Percentiles rank a stretch among this genome's conserved stretches.
These are phyloP conservation scores for Solanum appendiculatum DNA, from an alignment of 257 asterid species.

Conservation along the genomic window DNA sequence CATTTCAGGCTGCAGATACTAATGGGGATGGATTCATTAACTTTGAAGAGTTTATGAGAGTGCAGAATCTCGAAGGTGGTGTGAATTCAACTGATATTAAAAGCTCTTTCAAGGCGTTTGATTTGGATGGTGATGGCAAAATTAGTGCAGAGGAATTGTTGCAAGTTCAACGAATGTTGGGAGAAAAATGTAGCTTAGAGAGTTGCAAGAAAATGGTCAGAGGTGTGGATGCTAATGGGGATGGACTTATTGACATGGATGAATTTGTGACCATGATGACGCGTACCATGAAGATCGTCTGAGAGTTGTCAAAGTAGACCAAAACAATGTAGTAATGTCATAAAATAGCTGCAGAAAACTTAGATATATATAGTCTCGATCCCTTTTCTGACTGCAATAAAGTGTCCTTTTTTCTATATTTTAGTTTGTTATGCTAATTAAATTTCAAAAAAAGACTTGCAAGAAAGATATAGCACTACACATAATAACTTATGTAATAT, in stretches of 20 bases:
- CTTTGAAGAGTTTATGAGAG: slow-evolving; percentile 26
- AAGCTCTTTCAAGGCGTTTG: slow-evolving; percentile 26
- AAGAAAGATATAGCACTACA: neutral
- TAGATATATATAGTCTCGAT: neutral
- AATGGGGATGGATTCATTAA: slow-evolving; percentile 43
- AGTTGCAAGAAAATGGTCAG: slow-evolving; percentile 27
- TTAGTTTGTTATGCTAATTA: neutral
- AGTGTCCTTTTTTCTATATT: neutral
- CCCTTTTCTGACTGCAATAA: neutral
- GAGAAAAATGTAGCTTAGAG: slow-evolving; percentile 32
- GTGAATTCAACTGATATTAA: slow-evolving; percentile 15
- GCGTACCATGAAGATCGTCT: slow-evolving; percentile 6
- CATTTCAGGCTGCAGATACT: slow-evolving; percentile 24
- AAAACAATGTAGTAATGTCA: neutral
- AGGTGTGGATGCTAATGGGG: slow-evolving; percentile 35
- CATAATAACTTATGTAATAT: neutral
- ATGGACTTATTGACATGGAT: slow-evolving; percentile 31
- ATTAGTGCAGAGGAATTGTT: slow-evolving; percentile 34
- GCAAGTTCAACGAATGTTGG: slow-evolving; percentile 28
- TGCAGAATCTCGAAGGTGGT: slow-evolving; percentile 17
- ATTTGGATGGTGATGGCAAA: slow-evolving; percentile 31
- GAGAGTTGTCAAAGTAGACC: neutral
- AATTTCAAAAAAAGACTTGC: neutral
- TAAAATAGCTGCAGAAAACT: neutral
- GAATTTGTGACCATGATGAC: slow-evolving; percentile 38